Evolutionary conservation across 441 rosid genomes (phyloP).

Genomic region (Capsella rubella): DNA sequence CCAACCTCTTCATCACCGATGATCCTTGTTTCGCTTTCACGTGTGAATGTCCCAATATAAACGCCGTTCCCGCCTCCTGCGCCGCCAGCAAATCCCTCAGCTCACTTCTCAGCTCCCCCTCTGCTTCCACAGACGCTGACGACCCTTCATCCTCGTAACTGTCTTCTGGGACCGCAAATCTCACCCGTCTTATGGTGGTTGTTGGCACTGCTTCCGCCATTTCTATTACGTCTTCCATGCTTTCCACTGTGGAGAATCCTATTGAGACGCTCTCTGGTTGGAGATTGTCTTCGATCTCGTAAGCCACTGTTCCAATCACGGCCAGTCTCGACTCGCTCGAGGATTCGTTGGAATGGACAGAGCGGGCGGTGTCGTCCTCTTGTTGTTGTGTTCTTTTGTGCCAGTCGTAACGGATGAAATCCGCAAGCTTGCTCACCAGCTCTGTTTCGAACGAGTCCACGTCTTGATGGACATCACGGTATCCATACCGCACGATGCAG

Average conservation of each 20-base stretch:
- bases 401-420: slow-evolving; percentile 89
- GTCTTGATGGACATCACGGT: slow-evolving; percentile 98
- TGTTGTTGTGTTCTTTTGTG: slow-evolving; percentile 40
- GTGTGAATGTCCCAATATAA: slow-evolving; percentile 93
- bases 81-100: slow-evolving; percentile 72
- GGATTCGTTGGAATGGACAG: slow-evolving; percentile 63
- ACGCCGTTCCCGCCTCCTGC: slow-evolving; percentile 86
- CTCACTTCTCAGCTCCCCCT: slow-evolving; percentile 61
- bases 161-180: slow-evolving; percentile 71
- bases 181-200: slow-evolving; percentile 57
- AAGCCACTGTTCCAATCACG: slow-evolving; percentile 78
- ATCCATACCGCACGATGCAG: slow-evolving; percentile 95
- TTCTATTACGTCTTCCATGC: slow-evolving; percentile 71
- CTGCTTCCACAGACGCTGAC: slow-evolving; percentile 33
- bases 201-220: slow-evolving; percentile 55
- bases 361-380: slow-evolving; percentile 49
- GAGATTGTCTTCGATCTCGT: slow-evolving; percentile 66
- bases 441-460: slow-evolving; percentile 96
- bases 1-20: slow-evolving; percentile 77
- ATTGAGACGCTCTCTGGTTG: slow-evolving; percentile 76
- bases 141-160: slow-evolving; percentile 47
- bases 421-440: slow-evolving; percentile 71
- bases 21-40: slow-evolving; percentile 94
- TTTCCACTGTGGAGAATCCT: slow-evolving; percentile 71
- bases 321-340: slow-evolving; percentile 74